A percentile compares a stretch with the other conserved stretches of the same genome.
phyloP scores from a whole-genome alignment of 2,329 filamentous ascomycete species.

The Exophiala lecanii-corni region DNA sequence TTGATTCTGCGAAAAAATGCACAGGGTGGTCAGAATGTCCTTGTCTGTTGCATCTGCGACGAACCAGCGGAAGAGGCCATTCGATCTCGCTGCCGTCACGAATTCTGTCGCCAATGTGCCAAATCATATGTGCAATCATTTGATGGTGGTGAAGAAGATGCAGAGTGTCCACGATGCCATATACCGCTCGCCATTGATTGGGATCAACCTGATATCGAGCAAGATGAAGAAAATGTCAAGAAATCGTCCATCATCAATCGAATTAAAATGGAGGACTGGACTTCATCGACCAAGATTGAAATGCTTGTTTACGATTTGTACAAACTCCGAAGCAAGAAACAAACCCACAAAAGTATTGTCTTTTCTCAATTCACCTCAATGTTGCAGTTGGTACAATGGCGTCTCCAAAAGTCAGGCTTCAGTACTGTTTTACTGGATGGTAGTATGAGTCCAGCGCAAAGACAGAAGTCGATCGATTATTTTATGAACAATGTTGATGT shows the following conservation, averaged over 20 bases:
- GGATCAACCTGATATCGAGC: conserved; percentile 91
- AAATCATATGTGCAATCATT: conserved; percentile 76
- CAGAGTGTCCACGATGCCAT: conserved; percentile 80
- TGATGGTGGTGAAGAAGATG: conserved; percentile 51
- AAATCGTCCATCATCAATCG: conserved; percentile 97
- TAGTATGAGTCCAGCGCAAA: conserved; percentile 90
- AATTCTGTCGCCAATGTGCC: conserved; percentile 79
- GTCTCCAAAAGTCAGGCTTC: conserved; percentile 90
- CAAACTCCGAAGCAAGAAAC: conserved; percentile 83
- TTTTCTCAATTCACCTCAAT: conserved; percentile 97
- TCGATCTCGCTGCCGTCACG: conserved; percentile 85
- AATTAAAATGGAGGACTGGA: conserved; percentile 99
- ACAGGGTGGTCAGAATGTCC: conserved; percentile 80
- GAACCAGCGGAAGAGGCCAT: conserved; percentile 94
- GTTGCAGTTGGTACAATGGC: conserved; percentile 96
- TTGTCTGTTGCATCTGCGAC: conserved; percentile 93
- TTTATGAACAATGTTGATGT: conserved; percentile 95
- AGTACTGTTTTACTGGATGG: conserved; percentile 98
- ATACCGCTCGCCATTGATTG: conserved; percentile 86
- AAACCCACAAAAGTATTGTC: conserved; percentile 93
- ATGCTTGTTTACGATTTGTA: conserved; percentile 91
- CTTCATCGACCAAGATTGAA: conserved; percentile 96
- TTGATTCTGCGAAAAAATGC: conserved; percentile 83
- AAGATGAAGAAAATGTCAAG: conserved; percentile 80
- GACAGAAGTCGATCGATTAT: conserved; percentile 88